Evolutionary conservation across 2,329 filamentous ascomycete genomes (phyloP), one percentile per base, ranked within the genome.

Genomic region (Fusarium brachygibbosum): DNA sequence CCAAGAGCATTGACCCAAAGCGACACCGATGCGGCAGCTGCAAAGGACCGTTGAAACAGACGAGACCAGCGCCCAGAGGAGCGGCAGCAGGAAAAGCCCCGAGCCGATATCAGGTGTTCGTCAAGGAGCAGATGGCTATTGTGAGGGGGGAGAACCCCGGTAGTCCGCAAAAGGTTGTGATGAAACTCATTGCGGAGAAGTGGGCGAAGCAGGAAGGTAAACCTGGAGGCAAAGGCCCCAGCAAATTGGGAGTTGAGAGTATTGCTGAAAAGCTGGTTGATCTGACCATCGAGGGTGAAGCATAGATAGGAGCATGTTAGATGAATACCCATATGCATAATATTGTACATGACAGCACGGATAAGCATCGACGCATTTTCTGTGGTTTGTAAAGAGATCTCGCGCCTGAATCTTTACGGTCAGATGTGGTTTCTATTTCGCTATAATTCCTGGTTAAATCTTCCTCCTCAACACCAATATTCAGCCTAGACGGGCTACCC

Each of bases 11-110:
- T 70, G 89, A 98, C 77, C 85, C 91, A 0, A 76, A 77, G 31
- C 86, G 88, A 48, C 90, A 94, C 72, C 86, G 88, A 2, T 98
- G 95, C 77, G 93, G 93, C 3, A 82, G 78, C n/a, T 98, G 95
- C 78, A 91, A 89, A 75, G 84, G 87, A 6, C 78, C 79, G 51
- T 79, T 99, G 68, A 82, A 88, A 72, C 96, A 98, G 84, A 90
- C 90, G 11, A 94, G 93, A 77, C 95, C 95, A 0, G 86, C 86
- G 38, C 94, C 94, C 50, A 40, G 74, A 21, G 69, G 58, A 11
- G 67, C 50, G 4, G 66, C 52, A 23, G 68, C 55, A 13, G 48
- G 58, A 2, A 57, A 60, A 40, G 60, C 45, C 64, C 75, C 77
- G 50, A 84, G 79, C 23, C 81, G 80, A 19, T 87, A 86, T 40